Base-by-base conservation (phyloP, 2,329 filamentous ascomycete genomes). In the Aphanocladium album region DNA sequence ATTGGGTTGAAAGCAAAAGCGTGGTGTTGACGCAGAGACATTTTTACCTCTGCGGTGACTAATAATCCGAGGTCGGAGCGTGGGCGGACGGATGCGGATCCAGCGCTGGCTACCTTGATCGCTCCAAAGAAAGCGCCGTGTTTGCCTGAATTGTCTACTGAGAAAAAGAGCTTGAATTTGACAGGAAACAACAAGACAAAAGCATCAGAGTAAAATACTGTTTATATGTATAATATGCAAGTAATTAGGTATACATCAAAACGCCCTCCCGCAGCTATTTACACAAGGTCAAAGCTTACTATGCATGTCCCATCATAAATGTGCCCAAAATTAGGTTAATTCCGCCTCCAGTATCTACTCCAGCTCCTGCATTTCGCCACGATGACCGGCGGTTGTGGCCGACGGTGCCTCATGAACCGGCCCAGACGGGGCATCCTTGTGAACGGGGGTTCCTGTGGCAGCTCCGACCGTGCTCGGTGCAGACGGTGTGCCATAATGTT, bases 321-420 rank as follows among this genome's bases (percentile, higher is more conserved):
- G 35, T 11, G 43, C 16, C 47, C 8, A 41, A 21, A 12, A 39
- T 46, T 39, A 55, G 9, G 17, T 23, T 6, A 9, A 5, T 33
- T 14, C 41, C 30, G 14, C 30, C 27, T 21, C 4, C 2, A 30
- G 14, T 9, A 14, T 51, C 37, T 53, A 61, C 39, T 37, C 37
- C 17, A 61, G n/a, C 43, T 61, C 60, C 5, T 61, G 60, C 54
- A 57, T 61, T 39, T 61, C 53, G 21, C 60, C 60, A 11, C 60
- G 60, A 21, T 61, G 60, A 16, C 55, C 53, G n/a, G 52, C 53
- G 11, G 53, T 37, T 25, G 39, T 54, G n/a, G 50, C 54, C 9
- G 54, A 25, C 21, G 60, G 60, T 17, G 54, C 60, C 54, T 61
- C 60, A 35, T 61, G 60, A 19, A 49, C 39, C 3, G 27, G 16